Evolutionary conservation across 1,139 yeast species (phyloP).

Genomic region (Schwanniomyces etchellsii): DNA sequence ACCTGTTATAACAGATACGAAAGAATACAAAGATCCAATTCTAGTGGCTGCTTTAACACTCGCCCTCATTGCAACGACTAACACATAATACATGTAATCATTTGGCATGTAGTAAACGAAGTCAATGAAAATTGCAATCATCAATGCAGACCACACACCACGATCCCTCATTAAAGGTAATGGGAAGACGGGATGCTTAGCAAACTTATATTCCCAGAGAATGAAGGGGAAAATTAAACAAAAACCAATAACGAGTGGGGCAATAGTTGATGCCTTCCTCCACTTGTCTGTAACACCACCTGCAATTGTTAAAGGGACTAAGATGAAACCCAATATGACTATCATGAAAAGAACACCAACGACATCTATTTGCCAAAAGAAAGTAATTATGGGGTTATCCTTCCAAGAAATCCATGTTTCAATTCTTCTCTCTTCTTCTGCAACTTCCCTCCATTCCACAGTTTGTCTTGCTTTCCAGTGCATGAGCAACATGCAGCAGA

Average conservation of each 20-base stretch:
- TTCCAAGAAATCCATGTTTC: conserved; percentile 14
- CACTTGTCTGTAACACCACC: conserved; percentile 51
- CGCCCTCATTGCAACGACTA: conserved; percentile 57
- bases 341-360: conserved; percentile 47
- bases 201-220: conserved; percentile 47
- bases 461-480: conserved; percentile 40
- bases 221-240: conserved; percentile 49
- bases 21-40: conserved; percentile 57
- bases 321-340: conserved; percentile 50
- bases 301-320: conserved; percentile 49
- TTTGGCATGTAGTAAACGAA: conserved; percentile 65
- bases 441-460: conserved; percentile 40
- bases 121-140: conserved; percentile 49
- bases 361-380: conserved; percentile 50
- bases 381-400: conserved; percentile 12
- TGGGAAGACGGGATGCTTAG: conserved; percentile 58
- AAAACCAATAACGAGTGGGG: conserved; percentile 61
- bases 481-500: conserved; percentile 53
- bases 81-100: conserved; percentile 59
- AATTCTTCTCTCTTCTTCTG: conserved; percentile 20
- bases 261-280: conserved; percentile 50
- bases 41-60: conserved; percentile 58
- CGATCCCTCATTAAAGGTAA: conserved; percentile 52
- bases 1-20: conserved; percentile 60
- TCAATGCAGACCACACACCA: conserved; percentile 50